These are phyloP conservation scores for Venturia carpophila DNA, from an alignment of 2,329 filamentous ascomycete species.

Conservation along the genomic window DNA sequence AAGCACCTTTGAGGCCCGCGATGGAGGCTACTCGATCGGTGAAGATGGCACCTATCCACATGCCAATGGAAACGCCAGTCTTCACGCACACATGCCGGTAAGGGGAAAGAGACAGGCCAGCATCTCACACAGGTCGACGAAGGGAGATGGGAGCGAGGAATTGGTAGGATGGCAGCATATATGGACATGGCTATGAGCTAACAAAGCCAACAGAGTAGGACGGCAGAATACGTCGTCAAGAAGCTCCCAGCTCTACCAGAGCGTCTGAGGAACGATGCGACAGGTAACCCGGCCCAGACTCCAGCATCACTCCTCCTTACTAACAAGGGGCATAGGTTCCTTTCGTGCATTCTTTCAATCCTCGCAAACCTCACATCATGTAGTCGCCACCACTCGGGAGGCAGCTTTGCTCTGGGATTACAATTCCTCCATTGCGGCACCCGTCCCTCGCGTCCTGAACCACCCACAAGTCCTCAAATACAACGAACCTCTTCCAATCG, in stretches of 20 bases:
- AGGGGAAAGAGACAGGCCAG: slow-evolving; percentile 32
- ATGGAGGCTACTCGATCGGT: background rate
- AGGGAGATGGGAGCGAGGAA: slow-evolving; percentile 60
- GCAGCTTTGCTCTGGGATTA: slow-evolving; percentile 92
- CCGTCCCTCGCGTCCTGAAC: slow-evolving; percentile 72
- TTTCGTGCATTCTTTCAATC: slow-evolving; percentile 36
- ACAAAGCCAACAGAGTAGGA: slow-evolving; percentile 57
- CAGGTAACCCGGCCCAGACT: slow-evolving; percentile 43
- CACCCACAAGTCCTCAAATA: slow-evolving; percentile 65
- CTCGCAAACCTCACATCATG: slow-evolving; percentile 57
- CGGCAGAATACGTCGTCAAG: slow-evolving; percentile 75
- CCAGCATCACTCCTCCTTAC: slow-evolving; percentile 19
- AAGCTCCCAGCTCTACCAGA: slow-evolving; percentile 78
- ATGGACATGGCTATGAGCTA: slow-evolving; percentile 17
- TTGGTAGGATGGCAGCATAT: slow-evolving; percentile 43
- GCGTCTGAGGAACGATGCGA: slow-evolving; percentile 58
- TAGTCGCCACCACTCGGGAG: slow-evolving; percentile 69
- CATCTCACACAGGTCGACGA: slow-evolving; percentile 46
- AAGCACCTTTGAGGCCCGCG: slow-evolving; percentile 31
- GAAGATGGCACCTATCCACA: slow-evolving; percentile 3
- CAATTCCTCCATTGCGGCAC: slow-evolving; percentile 51
- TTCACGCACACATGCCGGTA: slow-evolving; percentile 32
- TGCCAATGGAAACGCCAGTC: slow-evolving; percentile 27
- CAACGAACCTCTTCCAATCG: slow-evolving; percentile 69
- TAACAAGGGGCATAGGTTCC: slow-evolving; percentile 23